Percentiles rank a stretch among this genome's conserved stretches.
phyloP scores from a whole-genome alignment of 768 basidiomycete genomes.

The Wakefieldia striispora region DNA sequence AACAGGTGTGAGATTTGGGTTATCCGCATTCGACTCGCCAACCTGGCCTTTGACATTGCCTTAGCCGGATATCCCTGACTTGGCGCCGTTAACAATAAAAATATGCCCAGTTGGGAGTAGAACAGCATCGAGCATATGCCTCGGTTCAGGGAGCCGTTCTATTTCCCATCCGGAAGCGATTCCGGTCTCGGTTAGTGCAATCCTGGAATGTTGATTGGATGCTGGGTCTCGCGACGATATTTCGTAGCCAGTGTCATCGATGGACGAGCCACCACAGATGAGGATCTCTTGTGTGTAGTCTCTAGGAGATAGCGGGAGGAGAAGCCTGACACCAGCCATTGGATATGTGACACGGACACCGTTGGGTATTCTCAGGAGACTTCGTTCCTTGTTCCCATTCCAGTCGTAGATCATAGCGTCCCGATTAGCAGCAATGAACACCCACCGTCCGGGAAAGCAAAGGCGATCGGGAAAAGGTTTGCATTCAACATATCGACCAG shows the following conservation, averaged over 20 bases:
- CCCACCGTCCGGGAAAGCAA: conserved; percentile 64
- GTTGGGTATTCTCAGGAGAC: conserved; percentile 70
- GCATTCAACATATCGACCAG: conserved; percentile 70
- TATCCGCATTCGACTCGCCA: conserved; percentile 76
- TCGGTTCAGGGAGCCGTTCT: conserved; percentile 71
- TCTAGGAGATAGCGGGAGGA: conserved; percentile 66
- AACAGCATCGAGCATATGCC: conserved; percentile 80
- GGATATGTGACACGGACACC: conserved; percentile 81
- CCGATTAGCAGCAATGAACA: conserved; percentile 77
- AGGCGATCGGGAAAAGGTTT: conserved; percentile 81
- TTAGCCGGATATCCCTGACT: conserved; percentile 73
- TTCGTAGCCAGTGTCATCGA: conserved; percentile 59
- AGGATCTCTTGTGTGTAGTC: conserved; percentile 71
- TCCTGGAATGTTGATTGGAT: conserved; percentile 69
- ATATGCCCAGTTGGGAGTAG: conserved; percentile 75
- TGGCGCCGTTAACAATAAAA: conserved; percentile 74
- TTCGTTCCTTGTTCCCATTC: conserved; percentile 56
- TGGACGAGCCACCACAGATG: conserved; percentile 72
- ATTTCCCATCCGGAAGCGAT: conserved; percentile 70
- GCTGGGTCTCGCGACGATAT: conserved; percentile 74
- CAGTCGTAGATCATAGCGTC: conserved; percentile 83
- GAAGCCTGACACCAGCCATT: conserved; percentile 71
- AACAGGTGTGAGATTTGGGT: conserved; percentile 65
- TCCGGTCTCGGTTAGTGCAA: conserved; percentile 61
- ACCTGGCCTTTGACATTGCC: conserved; percentile 68